These are phyloP conservation scores for Saccharomyces paradoxus DNA, from an alignment of 805 yeast species.

Conservation along the genomic window DNA sequence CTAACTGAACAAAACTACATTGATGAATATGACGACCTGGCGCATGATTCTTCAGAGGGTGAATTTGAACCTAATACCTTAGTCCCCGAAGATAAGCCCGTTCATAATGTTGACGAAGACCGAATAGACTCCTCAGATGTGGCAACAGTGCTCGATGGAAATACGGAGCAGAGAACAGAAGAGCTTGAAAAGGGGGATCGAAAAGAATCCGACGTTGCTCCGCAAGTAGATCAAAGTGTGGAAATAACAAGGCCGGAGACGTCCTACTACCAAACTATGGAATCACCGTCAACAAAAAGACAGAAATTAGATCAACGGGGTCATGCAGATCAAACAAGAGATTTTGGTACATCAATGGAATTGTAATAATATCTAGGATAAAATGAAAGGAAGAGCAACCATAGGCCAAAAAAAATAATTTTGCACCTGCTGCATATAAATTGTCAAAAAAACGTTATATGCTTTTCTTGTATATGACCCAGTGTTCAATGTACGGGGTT, in stretches of 20 bases:
- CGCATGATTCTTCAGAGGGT: neutral
- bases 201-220: neutral
- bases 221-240: neutral
- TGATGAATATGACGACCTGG: neutral
- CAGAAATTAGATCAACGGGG: neutral
- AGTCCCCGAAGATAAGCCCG: neutral
- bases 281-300: neutral
- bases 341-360: neutral
- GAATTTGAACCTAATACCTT: neutral
- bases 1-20: neutral
- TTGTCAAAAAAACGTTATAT: neutral
- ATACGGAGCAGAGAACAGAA: neutral
- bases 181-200: neutral
- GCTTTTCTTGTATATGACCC: neutral
- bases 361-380: neutral
- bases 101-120: neutral
- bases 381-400: neutral
- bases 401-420: neutral
- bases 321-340: neutral
- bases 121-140: neutral
- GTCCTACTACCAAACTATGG: neutral
- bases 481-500: neutral
- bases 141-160: neutral
- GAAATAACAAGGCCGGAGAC: neutral
- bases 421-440: neutral